Evolutionary conservation across 176 grass and related monocot genomes (phyloP).

Genomic region (maize (Zea mays)): DNA sequence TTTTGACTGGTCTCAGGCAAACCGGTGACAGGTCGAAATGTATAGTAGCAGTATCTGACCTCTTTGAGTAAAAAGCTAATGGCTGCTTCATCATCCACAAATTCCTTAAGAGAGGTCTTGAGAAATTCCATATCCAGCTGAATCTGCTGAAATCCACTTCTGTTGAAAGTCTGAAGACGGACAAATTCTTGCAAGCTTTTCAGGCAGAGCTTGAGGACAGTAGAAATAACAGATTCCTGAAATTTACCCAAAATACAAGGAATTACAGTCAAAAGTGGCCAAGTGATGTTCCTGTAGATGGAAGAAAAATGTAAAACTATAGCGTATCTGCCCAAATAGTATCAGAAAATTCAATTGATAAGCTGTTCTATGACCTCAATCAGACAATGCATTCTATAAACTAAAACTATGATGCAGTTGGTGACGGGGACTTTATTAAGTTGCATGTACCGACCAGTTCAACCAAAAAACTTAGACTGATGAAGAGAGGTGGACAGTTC

Average conservation of each 20-base stretch:
- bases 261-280: constrained; percentile 29
- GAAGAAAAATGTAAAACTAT: constrained; percentile 25
- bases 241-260: constrained; percentile 36
- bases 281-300: not conserved
- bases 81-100: constrained; percentile 89
- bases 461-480: too few species aligned
- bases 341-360: constrained; percentile 21
- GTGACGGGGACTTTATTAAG: too few species aligned
- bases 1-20: constrained; percentile 13
- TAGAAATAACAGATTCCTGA: constrained; percentile 95
- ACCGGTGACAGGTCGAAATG: not conserved
- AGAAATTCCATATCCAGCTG: constrained; percentile 98
- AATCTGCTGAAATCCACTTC: constrained; percentile 99
- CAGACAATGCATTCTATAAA: constrained; percentile 3
- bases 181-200: constrained; percentile 99
- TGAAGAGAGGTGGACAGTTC: too few species aligned
- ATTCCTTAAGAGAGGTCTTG: constrained; percentile 84
- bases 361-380: constrained; percentile 8
- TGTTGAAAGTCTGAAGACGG: constrained; percentile 93
- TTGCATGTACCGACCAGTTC: too few species aligned
- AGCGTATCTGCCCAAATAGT: constrained; percentile 7
- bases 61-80: constrained; percentile 97
- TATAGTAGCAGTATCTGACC: constrained; percentile 47
- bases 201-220: constrained; percentile 80
- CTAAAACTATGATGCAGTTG: constrained; percentile 10